These are phyloP conservation scores for Raphanus hybrid DNA, from an alignment of 441 rosid genomes.

Conservation along the genomic window DNA sequence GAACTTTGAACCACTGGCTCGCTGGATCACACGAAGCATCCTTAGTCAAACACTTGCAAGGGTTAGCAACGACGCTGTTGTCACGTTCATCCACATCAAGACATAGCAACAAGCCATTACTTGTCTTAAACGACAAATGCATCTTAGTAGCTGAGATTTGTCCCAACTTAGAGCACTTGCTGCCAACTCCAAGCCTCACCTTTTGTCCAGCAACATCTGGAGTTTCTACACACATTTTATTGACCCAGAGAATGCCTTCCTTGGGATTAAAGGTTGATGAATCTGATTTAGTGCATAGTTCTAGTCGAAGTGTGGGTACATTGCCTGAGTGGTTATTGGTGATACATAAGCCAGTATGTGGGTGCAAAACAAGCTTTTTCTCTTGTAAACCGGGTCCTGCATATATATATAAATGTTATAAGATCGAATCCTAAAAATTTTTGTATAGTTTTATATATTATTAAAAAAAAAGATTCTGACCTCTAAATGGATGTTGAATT, in stretches of 20 bases:
- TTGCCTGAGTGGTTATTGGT: background rate
- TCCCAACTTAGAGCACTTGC: constrained; percentile 1
- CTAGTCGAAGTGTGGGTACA: constrained; percentile 1
- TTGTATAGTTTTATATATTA: background rate
- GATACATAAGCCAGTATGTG: background rate
- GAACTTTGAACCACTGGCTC: constrained; percentile 2
- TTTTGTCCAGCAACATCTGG: background rate
- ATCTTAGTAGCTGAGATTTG: constrained; percentile 3
- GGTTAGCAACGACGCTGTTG: background rate
- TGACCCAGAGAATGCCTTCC: background rate
- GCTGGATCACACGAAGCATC: constrained; percentile 7
- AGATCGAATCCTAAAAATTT: background rate
- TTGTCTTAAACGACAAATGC: background rate
- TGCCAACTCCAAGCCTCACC: constrained; percentile 5
- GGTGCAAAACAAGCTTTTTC: background rate
- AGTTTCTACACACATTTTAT: background rate
- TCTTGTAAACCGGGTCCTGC: background rate
- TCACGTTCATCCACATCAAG: background rate
- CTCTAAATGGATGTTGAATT: background rate
- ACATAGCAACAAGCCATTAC: background rate
- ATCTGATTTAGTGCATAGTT: background rate
- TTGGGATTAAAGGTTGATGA: background rate
- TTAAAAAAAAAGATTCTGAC: background rate
- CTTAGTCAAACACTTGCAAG: background rate
- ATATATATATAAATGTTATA: background rate